Percentiles rank a stretch among this genome's conserved stretches.
Conservation (phyloP, 2,329 filamentous ascomycete species). For the Ophiostoma piceae region DNA sequence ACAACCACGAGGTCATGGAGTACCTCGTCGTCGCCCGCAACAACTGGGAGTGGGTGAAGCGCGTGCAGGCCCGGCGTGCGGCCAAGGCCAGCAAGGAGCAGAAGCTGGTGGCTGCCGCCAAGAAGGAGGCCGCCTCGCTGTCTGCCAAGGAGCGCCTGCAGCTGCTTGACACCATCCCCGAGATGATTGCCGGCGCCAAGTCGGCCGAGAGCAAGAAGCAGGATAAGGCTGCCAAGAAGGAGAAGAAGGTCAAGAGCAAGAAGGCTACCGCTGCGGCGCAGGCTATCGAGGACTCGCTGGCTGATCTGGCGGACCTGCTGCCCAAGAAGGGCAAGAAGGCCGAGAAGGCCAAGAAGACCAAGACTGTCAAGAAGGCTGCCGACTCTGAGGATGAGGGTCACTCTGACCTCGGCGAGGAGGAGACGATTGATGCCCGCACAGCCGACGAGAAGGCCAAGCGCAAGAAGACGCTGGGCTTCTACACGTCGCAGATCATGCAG, state of each 20-base stretch:
- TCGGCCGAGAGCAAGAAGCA: slow-evolving; percentile 31
- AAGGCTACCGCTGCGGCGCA: slow-evolving; percentile 41
- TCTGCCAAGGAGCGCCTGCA: not conserved
- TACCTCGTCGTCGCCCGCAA: slow-evolving; percentile 72
- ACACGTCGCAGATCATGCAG: slow-evolving; percentile 94
- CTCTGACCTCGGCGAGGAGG: slow-evolving; percentile 93
- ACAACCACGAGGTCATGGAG: slow-evolving; percentile 88
- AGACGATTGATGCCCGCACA: slow-evolving; percentile 67
- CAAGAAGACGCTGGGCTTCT: slow-evolving; percentile 93
- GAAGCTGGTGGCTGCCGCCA: slow-evolving; percentile 23
- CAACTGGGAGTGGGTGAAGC: slow-evolving; percentile 71
- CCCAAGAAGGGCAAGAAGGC: slow-evolving; percentile 42
- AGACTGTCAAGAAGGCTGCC: slow-evolving; percentile 38
- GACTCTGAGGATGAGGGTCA: slow-evolving; percentile 44
- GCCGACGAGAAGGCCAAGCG: slow-evolving; percentile 81
- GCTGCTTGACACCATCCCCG: slow-evolving; percentile 10
- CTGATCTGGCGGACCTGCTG: slow-evolving; percentile 62
- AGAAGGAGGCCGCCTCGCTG: slow-evolving; percentile 25
- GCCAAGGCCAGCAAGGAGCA: slow-evolving; percentile 20
- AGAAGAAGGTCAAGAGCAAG: slow-evolving; percentile 36
- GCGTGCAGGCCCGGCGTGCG: slow-evolving; percentile 45
- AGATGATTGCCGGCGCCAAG: not conserved
- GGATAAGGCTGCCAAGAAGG: slow-evolving; percentile 15
- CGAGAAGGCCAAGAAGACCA: slow-evolving; percentile 38
- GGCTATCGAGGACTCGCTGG: slow-evolving; percentile 65